Base-by-base conservation (phyloP, 176 grass and related monocot genomes). In the Oropetium thomaeum region DNA sequence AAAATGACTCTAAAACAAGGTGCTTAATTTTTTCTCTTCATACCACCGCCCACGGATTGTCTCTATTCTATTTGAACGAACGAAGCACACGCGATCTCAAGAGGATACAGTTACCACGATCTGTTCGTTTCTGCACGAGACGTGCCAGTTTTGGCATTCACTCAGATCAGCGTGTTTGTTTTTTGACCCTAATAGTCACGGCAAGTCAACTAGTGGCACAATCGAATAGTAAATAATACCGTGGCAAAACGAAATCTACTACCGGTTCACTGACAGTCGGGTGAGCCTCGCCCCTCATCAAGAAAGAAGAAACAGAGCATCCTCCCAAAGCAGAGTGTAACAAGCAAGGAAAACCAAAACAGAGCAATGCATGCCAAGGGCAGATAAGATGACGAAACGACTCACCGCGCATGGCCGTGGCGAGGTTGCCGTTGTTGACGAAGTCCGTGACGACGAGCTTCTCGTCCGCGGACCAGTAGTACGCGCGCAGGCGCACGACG, bases 361-460 rank as follows among this genome's bases (percentile, higher is more conserved):
- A 69, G 49, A 69, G 51, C 4, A 33, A 6, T 17, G 10, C 7
- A 25, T n/a, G n/a, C n/a, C n/a, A n/a, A n/a, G n/a, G n/a, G n/a
- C n/a, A n/a, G n/a, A n/a, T n/a, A n/a, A n/a, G n/a, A n/a, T n/a
- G 59, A 1, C 26, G 3, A 3, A 20, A 8, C 13, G 1, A 74
- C 86, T 73, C 31, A 93, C 87, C 93, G 61, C 90, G 93, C 37
- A 93, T 75, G 0, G 87, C 90, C 0, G 79, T 58, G 47, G 84
- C 90, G 82, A 97, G 87, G 75, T 90, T 97, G 67, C 93, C 90
- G 49, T 93, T 93, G 90, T 89, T 74, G 90, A 97, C 72, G 79
- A 93, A 97, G 86, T 97, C 93, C 2, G 90, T 88, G 53, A 97
- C 89, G 82, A 97, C 81, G 22, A 97, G 82, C 89, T 93, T 92